Conservation (phyloP, 345 rosid genomes). For the Boechera stricta region DNA sequence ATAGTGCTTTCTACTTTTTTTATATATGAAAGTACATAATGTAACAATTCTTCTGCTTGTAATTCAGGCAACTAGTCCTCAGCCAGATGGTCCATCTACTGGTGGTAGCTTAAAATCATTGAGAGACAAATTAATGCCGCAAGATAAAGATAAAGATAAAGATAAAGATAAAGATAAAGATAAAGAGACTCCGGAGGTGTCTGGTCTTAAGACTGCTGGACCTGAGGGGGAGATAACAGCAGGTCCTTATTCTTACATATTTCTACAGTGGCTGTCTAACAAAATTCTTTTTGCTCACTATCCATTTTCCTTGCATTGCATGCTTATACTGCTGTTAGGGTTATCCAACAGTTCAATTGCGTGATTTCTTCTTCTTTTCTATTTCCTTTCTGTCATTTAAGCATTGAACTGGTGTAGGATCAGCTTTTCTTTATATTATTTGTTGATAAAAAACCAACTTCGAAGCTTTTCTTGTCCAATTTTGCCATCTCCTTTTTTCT, state of each 20-base stretch:
- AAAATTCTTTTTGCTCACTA: background rate
- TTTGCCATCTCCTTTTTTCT: background rate
- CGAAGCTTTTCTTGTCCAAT: conserved; percentile 16
- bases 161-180: conserved; percentile 57
- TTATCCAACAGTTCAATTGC: background rate
- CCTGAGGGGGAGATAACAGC: conserved; percentile 89
- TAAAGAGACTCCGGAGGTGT: conserved; percentile 68
- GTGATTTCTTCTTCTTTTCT: too few species aligned
- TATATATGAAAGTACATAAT: background rate
- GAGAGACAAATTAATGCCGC: conserved; percentile 66
- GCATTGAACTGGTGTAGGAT: background rate
- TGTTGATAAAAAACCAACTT: background rate
- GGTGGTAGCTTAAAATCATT: conserved; percentile 82
- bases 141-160: conserved; percentile 47
- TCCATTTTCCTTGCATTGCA: conserved; percentile 8
- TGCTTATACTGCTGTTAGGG: conserved; percentile 20
- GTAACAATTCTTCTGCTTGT: conserved; percentile 16
- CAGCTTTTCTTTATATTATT: conserved; percentile 17
- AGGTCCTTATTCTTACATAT: conserved; percentile 52
- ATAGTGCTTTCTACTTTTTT: background rate
- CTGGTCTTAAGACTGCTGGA: conserved; percentile 82
- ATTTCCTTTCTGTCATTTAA: too few species aligned
- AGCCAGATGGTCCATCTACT: conserved; percentile 65
- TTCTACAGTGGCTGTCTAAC: background rate
- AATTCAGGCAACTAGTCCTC: conserved; percentile 90